Evolutionary conservation across 495 filamentous ascomycete species (phyloP).

Genomic region (Aspergillus biplanus): DNA sequence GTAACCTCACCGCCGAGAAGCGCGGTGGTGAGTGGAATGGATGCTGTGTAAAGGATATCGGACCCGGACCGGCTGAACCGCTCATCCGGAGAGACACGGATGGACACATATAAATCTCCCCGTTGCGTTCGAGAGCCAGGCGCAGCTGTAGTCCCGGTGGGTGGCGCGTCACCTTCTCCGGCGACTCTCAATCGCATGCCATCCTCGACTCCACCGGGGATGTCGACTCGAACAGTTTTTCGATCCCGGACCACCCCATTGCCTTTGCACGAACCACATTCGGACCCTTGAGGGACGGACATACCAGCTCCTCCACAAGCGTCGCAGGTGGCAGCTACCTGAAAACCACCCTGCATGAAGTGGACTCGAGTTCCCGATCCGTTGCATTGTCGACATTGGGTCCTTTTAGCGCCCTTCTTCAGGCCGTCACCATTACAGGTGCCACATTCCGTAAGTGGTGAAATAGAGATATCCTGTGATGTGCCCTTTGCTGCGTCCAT

Average conservation of each 20-base stretch:
- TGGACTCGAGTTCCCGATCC: conserved; percentile 87
- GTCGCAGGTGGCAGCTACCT: conserved; percentile 88
- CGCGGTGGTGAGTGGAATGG: conserved; percentile 90
- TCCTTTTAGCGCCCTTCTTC: conserved; percentile 74
- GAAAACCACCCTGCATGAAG: conserved; percentile 89
- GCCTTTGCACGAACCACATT: conserved; percentile 78
- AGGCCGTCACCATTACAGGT: conserved; percentile 83
- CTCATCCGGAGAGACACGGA: conserved; percentile 79
- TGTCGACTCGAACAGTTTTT: conserved; percentile 82
- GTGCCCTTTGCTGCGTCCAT: conserved; percentile 94
- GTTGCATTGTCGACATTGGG: conserved; percentile 76
- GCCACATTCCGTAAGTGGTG: conserved; percentile 74
- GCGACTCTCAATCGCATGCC: conserved; percentile 84
- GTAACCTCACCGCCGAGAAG: conserved; percentile 86
- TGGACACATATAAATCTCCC: conserved; percentile 87
- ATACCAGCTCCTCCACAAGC: conserved; percentile 77
- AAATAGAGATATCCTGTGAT: conserved; percentile 75
- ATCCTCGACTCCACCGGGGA: conserved; percentile 93
- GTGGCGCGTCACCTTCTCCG: conserved; percentile 84
- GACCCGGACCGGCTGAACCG: conserved; percentile 84
- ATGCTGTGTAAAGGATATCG: conserved; percentile 89
- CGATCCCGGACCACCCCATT: conserved; percentile 77
- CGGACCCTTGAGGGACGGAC: conserved; percentile 70
- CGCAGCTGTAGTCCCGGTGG: conserved; percentile 64
- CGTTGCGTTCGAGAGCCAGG: conserved; percentile 61